Evolutionary conservation across 2,329 filamentous ascomycete genomes (phyloP), one percentile per base, ranked within the genome.

Genomic region (Aspergillus jensenii): DNA sequence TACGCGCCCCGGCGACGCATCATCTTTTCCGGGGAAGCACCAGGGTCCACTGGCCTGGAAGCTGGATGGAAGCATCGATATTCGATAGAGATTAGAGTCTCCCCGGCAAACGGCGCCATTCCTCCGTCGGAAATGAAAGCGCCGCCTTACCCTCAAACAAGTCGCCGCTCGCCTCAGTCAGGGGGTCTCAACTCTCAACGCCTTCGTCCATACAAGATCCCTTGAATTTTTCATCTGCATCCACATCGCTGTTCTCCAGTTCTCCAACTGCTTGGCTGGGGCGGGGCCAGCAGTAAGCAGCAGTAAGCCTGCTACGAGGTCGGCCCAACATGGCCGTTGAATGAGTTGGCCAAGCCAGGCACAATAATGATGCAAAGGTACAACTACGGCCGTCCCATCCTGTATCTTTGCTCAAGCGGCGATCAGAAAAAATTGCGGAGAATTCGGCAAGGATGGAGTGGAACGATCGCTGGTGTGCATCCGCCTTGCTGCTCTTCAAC

Each of bases 1-100:
- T 58, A 57, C 48, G 21, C 49, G 44, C 35, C 37, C 55, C 39
- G 54, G 47, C 31, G 54, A 56, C 37, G 44, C 53, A 50, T 56
- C 54, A 56, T 48, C 47, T 56, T 37, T 37, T 37, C 35, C n/a
- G 48, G 49, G 46, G 48, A 39, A 51, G 27, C 35, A 41, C 11
- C 31, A 44, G 44, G 44, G 44, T 27, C 21, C 25, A 46, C 19
- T 9, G 44, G 7, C 27, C 27, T 11, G 9, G 27, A 31, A 31
- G 27, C 27, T 31, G 27, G 27, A 31, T 31, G 27, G 27, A 31
- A 31, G 27, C 8, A 11, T 31, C 27, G 27, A 9, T 9, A 21
- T 21, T 21, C 21, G 3, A 21, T 21, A 21, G 21, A 21, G 21
- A 21, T 21, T 21, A 27, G 25, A 27, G 25, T 27, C 25, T 27